phyloP scores from a whole-genome alignment of 1,139 yeast genomes.

The Lodderomyces oxycetoniae region DNA sequence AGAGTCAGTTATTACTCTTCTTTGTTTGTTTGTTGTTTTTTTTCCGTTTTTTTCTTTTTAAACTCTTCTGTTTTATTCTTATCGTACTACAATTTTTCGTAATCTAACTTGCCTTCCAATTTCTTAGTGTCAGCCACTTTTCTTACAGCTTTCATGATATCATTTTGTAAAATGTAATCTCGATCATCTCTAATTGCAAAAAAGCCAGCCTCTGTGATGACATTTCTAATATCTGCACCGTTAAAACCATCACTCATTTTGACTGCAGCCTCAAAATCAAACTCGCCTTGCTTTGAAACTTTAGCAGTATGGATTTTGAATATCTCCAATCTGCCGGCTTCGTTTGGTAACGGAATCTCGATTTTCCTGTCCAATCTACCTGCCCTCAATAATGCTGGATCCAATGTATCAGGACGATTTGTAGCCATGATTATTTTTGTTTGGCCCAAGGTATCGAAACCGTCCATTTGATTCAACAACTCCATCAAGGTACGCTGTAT shows the following conservation, averaged over 20 bases:
- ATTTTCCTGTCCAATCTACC: constrained; percentile 97
- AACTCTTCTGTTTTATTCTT: no score
- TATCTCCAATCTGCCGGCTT: constrained; percentile 90
- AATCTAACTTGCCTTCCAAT: constrained; percentile 92
- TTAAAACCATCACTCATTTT: constrained; percentile 99
- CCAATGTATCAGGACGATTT: constrained; percentile 96
- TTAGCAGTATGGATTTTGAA: constrained; percentile 89
- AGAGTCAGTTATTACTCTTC: no score
- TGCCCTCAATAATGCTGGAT: constrained; percentile 97
- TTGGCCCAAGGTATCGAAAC: constrained; percentile 94
- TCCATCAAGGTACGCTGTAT: constrained; percentile 99
- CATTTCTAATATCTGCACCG: constrained; percentile 98
- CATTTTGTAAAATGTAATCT: constrained; percentile 89
- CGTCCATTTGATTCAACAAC: constrained; percentile 96
- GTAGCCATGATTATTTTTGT: constrained; percentile 99
- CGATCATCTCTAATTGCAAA: constrained; percentile 97
- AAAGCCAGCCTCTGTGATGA: constrained; percentile 98
- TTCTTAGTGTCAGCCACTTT: constrained; percentile 97
- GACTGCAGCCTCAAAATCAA: constrained; percentile 95
- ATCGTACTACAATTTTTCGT: constrained; percentile 64
- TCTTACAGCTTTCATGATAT: constrained; percentile 95
- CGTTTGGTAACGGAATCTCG: constrained; percentile 95
- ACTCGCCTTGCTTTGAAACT: constrained; percentile 89
- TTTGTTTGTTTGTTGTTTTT: no score
- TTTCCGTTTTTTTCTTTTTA: no score